Conservation (phyloP, 495 filamentous ascomycete species). For the Aspergillus bridgeri region DNA sequence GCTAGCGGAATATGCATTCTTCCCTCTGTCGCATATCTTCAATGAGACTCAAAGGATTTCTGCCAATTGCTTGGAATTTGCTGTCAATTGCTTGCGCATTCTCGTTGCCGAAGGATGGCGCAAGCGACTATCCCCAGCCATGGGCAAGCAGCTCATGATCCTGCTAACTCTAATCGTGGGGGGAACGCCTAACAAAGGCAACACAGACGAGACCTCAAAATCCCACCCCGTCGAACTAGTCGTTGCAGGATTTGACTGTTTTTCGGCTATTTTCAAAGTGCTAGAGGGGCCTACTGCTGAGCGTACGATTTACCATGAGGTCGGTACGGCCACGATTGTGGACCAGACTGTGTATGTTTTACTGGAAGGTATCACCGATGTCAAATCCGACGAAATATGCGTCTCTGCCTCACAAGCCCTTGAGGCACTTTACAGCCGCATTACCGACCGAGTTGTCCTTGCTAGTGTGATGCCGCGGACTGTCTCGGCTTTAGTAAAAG, state of each 20-base stretch:
- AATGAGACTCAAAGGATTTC: conserved; percentile 69
- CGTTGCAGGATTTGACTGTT: conserved; percentile 57
- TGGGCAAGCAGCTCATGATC: conserved; percentile 82
- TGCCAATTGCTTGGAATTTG: conserved; percentile 67
- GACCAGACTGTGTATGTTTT: conserved; percentile 80
- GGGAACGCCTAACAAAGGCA: conserved; percentile 54
- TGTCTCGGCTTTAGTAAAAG: conserved; percentile 74
- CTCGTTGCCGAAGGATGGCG: conserved; percentile 79
- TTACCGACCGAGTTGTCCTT: conserved; percentile 67
- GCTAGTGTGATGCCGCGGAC: conserved; percentile 86
- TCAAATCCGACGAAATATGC: conserved; percentile 59
- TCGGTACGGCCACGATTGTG: conserved; percentile 60
- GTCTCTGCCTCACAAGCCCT: conserved; percentile 63
- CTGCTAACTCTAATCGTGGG: conserved; percentile 77
- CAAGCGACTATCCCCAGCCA: conserved; percentile 55
- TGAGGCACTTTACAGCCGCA: conserved; percentile 55
- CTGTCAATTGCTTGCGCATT: conserved; percentile 66
- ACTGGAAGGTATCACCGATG: conserved; percentile 64
- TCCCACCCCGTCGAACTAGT: conserved; percentile 65
- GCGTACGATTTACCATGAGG: conserved; percentile 54
- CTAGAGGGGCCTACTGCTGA: conserved; percentile 43
- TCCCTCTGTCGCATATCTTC: conserved; percentile 85
- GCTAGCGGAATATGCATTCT: conserved; percentile 91
- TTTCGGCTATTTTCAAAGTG: conserved; percentile 48
- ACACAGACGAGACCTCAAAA: conserved; percentile 29